These are phyloP conservation scores for Huntiella savannae DNA, from an alignment of 2,329 filamentous ascomycete species.

Conservation along the genomic window DNA sequence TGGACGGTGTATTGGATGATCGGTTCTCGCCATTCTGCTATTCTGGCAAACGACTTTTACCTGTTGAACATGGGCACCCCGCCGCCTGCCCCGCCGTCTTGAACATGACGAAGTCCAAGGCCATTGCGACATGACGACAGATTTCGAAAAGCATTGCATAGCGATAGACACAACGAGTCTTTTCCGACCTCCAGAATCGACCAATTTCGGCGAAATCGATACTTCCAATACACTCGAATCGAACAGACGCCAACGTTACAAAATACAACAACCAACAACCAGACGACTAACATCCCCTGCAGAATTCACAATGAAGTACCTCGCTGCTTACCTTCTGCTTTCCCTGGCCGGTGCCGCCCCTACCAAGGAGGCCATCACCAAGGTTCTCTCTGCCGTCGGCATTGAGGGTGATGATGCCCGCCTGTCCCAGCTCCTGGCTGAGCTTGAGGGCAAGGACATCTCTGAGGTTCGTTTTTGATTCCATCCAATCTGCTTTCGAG, in stretches of 20 bases:
- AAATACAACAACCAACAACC: too few relatives aligned
- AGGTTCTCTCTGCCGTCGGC: slow-evolving; percentile 79
- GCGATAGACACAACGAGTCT: too few relatives aligned
- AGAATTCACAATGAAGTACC: slow-evolving; percentile 81
- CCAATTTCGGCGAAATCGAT: neutral
- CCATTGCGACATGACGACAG: too few relatives aligned
- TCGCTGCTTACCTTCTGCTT: slow-evolving; percentile 98
- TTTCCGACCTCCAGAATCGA: neutral
- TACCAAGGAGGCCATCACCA: slow-evolving; percentile 69
- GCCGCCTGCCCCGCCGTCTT: neutral
- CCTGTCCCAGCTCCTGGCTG: slow-evolving; percentile 66
- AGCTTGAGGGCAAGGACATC: slow-evolving; percentile 86
- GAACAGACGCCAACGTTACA: neutral
- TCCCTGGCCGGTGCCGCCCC: slow-evolving; percentile 72
- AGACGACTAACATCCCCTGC: too few relatives aligned
- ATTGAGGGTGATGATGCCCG: slow-evolving; percentile 85
- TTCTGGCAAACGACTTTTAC: too few relatives aligned
- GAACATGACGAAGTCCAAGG: too few relatives aligned
- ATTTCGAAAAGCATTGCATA: too few relatives aligned
- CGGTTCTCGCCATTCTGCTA: too few relatives aligned
- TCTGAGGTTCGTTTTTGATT: slow-evolving; percentile 49
- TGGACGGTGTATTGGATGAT: too few relatives aligned
- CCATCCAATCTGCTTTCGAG: neutral
- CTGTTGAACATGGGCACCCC: neutral
- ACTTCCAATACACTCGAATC: neutral